phyloP scores from a whole-genome alignment of 192 early-diverging fungal species.

The Mortierella antarctica region DNA sequence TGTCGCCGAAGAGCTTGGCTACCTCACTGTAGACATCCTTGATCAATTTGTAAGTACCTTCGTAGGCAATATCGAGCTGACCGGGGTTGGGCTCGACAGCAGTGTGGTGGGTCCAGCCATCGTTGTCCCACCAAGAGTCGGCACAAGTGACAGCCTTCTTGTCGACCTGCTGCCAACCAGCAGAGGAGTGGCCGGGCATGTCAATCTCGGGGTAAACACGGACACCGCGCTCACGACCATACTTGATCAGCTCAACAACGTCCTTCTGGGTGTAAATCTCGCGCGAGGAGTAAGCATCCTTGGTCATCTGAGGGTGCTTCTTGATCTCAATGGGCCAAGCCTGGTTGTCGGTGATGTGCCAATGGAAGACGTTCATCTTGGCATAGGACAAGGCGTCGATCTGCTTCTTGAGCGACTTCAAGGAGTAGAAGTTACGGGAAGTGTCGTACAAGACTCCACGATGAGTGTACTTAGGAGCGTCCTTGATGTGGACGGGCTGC shows the following conservation, averaged over 20 bases:
- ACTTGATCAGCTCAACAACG: slow-evolving; percentile 71
- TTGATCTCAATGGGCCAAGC: slow-evolving; percentile 70
- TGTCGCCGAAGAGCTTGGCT: slow-evolving; percentile 64
- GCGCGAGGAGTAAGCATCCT: slow-evolving; percentile 72
- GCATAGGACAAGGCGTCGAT: slow-evolving; percentile 75
- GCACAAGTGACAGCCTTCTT: slow-evolving; percentile 70
- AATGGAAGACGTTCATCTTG: slow-evolving; percentile 87
- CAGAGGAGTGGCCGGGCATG: slow-evolving; percentile 80
- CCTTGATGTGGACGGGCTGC: slow-evolving; percentile 68
- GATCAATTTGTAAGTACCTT: slow-evolving; percentile 66
- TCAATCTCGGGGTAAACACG: slow-evolving; percentile 91
- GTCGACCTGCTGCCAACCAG: slow-evolving; percentile 61
- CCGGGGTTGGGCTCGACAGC: slow-evolving; percentile 85
- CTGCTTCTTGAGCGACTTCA: slow-evolving; percentile 65
- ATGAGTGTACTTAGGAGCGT: slow-evolving; percentile 71
- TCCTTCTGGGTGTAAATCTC: slow-evolving; percentile 79
- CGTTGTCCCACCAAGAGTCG: slow-evolving; percentile 70
- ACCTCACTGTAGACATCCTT: slow-evolving; percentile 70
- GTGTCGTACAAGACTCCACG: slow-evolving; percentile 81
- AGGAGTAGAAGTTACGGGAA: slow-evolving; percentile 73
- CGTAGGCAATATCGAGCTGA: slow-evolving; percentile 78
- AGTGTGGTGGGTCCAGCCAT: slow-evolving; percentile 61
- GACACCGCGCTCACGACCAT: slow-evolving; percentile 79
- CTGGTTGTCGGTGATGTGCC: slow-evolving; percentile 74
- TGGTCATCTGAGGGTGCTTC: slow-evolving; percentile 70